Evolutionary conservation across 108 stramenopile species (phyloP), one percentile per base, ranked within the genome.

Genomic region (Skeletonema marinoi): DNA sequence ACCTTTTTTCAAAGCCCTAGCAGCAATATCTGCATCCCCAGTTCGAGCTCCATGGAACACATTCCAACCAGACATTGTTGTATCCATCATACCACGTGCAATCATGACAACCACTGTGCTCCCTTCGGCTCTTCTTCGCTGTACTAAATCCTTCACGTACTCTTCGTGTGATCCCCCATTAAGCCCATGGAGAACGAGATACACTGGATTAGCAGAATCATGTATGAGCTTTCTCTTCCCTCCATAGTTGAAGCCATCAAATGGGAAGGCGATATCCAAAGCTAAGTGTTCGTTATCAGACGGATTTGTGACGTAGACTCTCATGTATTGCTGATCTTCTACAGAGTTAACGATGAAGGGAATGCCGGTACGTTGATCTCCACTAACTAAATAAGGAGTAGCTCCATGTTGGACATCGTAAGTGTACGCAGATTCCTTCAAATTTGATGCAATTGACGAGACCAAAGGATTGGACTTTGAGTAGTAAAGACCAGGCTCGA

Each of bases 31-130:
- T 8, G 88, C 92, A 81, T 98, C 97, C 1, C 85, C 76, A 1
- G 83, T 90, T 10, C 97, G 81, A 1, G 96, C 97, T 11, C 96
- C 96, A 81, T 97, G 88, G 70, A 98, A 97, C 9, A 94, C 65
- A 59, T 92, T 88, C 90, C 87, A 89, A 2, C 87, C 87, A 12
- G 74, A 70, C 8, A 95, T 74, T 3, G 88, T 93, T 13, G 92
- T 86, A 65, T 89, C 90, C 92, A 92, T 94, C 71, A 96, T 71
- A 3, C 97, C 97, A 11, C 97, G 84, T 3, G 95, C 93, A 54
- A 98, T 80, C 76, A 97, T 80, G 13, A 96, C 92, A n/a, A 87
- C 77, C 13, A 87, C 83, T 1, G 90, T 93, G 36, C 85, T 78
- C 4, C 88, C 86, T 73, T 93, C 86, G 12, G 58, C 66, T n/a